phyloP scores from a whole-genome alignment of 805 yeast genomes.

The Starmerella etchellsii region DNA sequence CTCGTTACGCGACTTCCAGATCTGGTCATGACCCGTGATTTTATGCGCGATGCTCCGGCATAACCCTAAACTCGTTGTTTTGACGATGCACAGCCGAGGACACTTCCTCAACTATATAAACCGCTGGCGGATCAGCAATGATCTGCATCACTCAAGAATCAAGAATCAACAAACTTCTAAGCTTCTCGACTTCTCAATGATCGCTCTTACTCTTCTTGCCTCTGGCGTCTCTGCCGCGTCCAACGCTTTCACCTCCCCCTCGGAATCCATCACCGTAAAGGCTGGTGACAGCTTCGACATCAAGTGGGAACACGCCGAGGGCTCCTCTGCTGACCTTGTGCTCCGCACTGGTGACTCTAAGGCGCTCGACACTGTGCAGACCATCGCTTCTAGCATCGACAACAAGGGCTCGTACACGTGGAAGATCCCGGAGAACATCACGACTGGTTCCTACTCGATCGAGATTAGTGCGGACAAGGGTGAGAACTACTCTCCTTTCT shows the following conservation, averaged over 20 bases:
- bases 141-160: too few species aligned
- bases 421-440: slow-evolving; percentile 26
- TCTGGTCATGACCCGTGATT: too few species aligned
- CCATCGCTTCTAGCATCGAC: slow-evolving; percentile 25
- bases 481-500: slow-evolving; percentile 29
- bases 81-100: too few species aligned
- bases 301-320: slow-evolving; percentile 26
- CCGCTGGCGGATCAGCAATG: too few species aligned
- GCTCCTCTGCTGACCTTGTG: slow-evolving; percentile 25
- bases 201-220: slow-evolving; percentile 3
- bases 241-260: slow-evolving; percentile 27
- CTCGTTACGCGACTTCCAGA: too few species aligned
- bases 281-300: slow-evolving; percentile 25
- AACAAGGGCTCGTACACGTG: slow-evolving; percentile 31
- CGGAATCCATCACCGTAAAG: slow-evolving; percentile 19
- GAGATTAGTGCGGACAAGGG: slow-evolving; percentile 22
- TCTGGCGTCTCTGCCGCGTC: slow-evolving; percentile 16
- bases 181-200: too few species aligned
- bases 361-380: slow-evolving; percentile 25
- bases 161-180: too few species aligned
- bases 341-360: slow-evolving; percentile 26
- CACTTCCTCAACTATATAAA: too few species aligned
- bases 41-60: too few species aligned
- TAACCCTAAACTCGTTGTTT: too few species aligned
- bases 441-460: slow-evolving; percentile 27